A percentile compares a stretch with the other conserved stretches of the same genome.
Evolutionary conservation across 768 basidiomycete species (phyloP).

Genomic region (Tricholoma sp.): DNA sequence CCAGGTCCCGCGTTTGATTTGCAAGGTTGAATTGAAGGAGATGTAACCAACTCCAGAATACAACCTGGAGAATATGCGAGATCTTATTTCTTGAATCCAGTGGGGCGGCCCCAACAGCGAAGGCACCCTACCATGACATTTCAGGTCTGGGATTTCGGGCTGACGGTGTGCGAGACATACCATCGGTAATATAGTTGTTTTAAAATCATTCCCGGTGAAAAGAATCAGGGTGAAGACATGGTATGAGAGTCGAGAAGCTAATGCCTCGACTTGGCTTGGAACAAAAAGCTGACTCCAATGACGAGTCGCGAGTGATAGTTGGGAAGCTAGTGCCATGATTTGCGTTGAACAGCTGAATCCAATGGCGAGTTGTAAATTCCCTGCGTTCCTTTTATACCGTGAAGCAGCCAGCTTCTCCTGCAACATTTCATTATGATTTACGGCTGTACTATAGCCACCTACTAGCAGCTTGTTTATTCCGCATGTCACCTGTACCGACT

Average conservation of each 20-base stretch:
- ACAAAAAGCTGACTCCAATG: background rate
- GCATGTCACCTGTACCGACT: background rate
- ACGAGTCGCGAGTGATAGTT: background rate
- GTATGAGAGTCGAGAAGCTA: slow-evolving; percentile 7
- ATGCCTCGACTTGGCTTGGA: background rate
- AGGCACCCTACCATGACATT: slow-evolving; percentile 12
- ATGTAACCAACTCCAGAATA: slow-evolving; percentile 41
- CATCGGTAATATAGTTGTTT: slow-evolving; percentile 42
- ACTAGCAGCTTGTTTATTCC: background rate
- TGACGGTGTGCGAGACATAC: slow-evolving; percentile 25
- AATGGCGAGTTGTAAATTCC: background rate
- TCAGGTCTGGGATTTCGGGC: background rate
- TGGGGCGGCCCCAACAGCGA: slow-evolving; percentile 21
- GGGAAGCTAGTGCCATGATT: background rate
- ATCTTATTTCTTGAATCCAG: slow-evolving; percentile 4
- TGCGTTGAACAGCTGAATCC: background rate
- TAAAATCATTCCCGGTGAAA: slow-evolving; percentile 42
- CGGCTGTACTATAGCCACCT: background rate
- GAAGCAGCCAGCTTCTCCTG: background rate
- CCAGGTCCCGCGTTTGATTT: slow-evolving; percentile 37
- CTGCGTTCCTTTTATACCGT: background rate
- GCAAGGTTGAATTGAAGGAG: slow-evolving; percentile 40
- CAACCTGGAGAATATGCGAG: slow-evolving; percentile 6
- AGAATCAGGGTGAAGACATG: slow-evolving; percentile 25
- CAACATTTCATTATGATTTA: too few species aligned